A percentile compares a stretch with the other conserved stretches of the same genome.
These are phyloP conservation scores for Claviceps monticola DNA, from an alignment of 2,329 filamentous ascomycete genomes.

Conservation along the genomic window DNA sequence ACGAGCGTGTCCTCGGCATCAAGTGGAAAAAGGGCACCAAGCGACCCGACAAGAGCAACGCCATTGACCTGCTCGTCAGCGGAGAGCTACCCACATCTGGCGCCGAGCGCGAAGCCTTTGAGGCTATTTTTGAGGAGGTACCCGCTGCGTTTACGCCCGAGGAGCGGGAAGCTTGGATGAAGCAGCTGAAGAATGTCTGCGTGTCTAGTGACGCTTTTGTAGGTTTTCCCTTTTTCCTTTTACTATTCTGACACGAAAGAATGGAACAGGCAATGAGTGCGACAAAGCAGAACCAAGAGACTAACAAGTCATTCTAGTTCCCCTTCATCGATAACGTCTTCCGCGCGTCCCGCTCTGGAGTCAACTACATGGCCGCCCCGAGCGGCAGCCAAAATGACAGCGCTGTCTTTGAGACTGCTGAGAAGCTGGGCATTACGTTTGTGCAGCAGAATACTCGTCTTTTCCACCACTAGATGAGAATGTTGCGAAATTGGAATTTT, in stretches of 20 bases:
- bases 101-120: constrained; percentile 74
- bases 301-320: constrained; percentile 43
- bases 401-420: constrained; percentile 74
- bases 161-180: constrained; percentile 77
- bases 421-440: constrained; percentile 85
- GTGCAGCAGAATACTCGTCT: constrained; percentile 88
- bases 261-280: too few relatives aligned
- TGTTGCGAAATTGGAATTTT: not conserved
- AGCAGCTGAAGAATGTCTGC: constrained; percentile 67
- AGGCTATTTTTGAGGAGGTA: constrained; percentile 80
- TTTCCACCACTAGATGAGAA: constrained; percentile 77
- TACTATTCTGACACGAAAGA: not conserved
- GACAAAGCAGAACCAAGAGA: not conserved
- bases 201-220: constrained; percentile 93
- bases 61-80: constrained; percentile 87
- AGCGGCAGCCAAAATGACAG: constrained; percentile 78
- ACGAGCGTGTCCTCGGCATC: constrained; percentile 72
- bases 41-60: constrained; percentile 94
- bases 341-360: constrained; percentile 74
- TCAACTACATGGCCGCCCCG: constrained; percentile 91
- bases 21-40: constrained; percentile 98
- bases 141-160: constrained; percentile 68
- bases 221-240: constrained; percentile 27
- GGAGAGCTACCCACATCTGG: constrained; percentile 76
- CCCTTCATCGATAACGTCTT: constrained; percentile 98